phyloP scores from a whole-genome alignment of 306 rosid species.

The Quercus rubra region DNA sequence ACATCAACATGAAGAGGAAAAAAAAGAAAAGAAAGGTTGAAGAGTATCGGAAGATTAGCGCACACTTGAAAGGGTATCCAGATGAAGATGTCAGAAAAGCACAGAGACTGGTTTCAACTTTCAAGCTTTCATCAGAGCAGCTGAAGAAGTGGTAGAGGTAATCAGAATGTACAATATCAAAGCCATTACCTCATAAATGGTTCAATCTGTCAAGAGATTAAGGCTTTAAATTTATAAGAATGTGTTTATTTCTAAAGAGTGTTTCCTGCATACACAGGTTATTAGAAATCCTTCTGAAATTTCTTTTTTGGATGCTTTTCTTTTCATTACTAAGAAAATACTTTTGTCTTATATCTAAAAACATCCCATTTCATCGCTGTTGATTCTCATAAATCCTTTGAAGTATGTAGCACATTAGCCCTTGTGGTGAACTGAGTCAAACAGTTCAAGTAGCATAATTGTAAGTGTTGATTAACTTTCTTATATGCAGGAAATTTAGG shows the following conservation, averaged over 20 bases:
- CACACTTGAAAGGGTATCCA: conserved; percentile 23
- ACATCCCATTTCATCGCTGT: background rate
- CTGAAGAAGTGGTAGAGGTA: conserved; percentile 94
- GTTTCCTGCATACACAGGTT: background rate
- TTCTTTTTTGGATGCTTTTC: background rate
- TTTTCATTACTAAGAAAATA: background rate
- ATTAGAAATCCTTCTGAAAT: background rate
- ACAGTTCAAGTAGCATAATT: background rate
- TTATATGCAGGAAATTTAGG: conserved; percentile 76
- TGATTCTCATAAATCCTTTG: background rate
- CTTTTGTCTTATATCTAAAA: background rate
- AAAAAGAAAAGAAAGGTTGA: too few species aligned
- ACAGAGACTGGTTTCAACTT: conserved; percentile 54
- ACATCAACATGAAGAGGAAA: too few species aligned
- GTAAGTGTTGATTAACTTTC: background rate
- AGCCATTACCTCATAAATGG: background rate
- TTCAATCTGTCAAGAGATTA: background rate
- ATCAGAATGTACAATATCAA: background rate
- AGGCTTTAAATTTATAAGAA: background rate
- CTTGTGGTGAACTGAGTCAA: too few species aligned
- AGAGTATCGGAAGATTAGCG: too few species aligned
- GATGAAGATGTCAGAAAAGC: conserved; percentile 78
- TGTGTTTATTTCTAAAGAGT: background rate
- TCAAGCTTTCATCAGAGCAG: conserved; percentile 54
- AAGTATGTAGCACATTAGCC: background rate